Percentiles rank a stretch among this genome's conserved stretches.
Conservation (phyloP, 768 basidiomycete species). For the Multifurca ochricompacta region DNA sequence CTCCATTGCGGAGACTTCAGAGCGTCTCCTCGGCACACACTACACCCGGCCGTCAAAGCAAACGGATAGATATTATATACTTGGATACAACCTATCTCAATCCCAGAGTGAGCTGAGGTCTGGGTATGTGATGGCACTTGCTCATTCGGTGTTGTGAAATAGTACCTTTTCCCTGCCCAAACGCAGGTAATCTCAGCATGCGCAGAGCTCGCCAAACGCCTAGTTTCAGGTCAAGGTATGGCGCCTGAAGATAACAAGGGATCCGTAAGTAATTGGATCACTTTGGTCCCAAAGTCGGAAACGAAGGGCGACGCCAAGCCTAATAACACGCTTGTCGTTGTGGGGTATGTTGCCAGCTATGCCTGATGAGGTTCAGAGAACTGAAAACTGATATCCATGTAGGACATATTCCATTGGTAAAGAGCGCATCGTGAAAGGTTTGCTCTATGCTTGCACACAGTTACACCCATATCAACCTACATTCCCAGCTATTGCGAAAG, state of each 20-base stretch:
- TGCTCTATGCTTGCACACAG: neutral
- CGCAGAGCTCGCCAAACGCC: conserved; percentile 64
- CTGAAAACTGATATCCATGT: neutral
- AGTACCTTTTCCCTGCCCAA: conserved; percentile 95
- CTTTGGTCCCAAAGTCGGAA: conserved; percentile 22
- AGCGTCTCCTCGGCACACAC: conserved; percentile 79
- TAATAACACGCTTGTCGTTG: conserved; percentile 49
- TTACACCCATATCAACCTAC: neutral
- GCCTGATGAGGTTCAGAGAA: neutral
- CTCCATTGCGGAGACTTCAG: conserved; percentile 94
- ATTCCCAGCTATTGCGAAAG: conserved; percentile 68
- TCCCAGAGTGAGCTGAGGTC: conserved; percentile 45
- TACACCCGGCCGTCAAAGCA: conserved; percentile 79
- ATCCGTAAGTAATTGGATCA: conserved; percentile 48
- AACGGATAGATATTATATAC: conserved; percentile 80
- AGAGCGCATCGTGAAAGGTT: conserved; percentile 94
- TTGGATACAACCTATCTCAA: conserved; percentile 96
- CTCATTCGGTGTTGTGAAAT: neutral
- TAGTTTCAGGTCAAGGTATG: conserved; percentile 37
- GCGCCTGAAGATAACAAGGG: conserved; percentile 24
- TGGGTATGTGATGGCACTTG: neutral
- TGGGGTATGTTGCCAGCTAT: conserved; percentile 46
- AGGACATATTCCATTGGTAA: conserved; percentile 98
- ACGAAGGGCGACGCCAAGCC: conserved; percentile 33
- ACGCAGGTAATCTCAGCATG: conserved; percentile 92